Percentiles rank a stretch among this genome's conserved stretches.
These are phyloP conservation scores for Neophaeococcomyces mojaviensis DNA, from an alignment of 2,329 filamentous ascomycete species.

Conservation along the genomic window DNA sequence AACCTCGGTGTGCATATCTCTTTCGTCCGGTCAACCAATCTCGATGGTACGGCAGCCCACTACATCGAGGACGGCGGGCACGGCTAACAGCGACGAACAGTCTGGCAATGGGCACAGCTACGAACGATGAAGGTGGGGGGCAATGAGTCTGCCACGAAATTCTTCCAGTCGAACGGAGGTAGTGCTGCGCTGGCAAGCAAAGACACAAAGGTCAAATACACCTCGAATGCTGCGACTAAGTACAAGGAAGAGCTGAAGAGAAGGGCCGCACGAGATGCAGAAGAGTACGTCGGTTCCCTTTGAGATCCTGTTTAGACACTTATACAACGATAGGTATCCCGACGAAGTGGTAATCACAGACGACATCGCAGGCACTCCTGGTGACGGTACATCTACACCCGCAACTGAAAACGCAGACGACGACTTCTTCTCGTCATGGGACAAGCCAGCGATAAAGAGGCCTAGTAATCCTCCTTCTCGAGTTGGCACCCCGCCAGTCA, in stretches of 20 bases:
- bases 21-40: conserved; percentile 95
- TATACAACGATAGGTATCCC: conserved; percentile 56
- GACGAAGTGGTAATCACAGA: conserved; percentile 81
- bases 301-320: conserved; percentile 18
- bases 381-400: conserved; percentile 66
- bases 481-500: conserved; percentile 73
- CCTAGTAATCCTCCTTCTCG: conserved; percentile 89
- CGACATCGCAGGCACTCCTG: conserved; percentile 49
- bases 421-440: conserved; percentile 99
- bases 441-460: conserved; percentile 93
- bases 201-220: conserved; percentile 94
- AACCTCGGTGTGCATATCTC: conserved; percentile 98
- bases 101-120: conserved; percentile 99
- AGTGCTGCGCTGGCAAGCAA: conserved; percentile 92
- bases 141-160: conserved; percentile 96
- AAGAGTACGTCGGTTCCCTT: conserved; percentile 56
- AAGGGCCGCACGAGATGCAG: conserved; percentile 72
- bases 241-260: conserved; percentile 96
- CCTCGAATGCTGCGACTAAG: conserved; percentile 83
- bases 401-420: conserved; percentile 67
- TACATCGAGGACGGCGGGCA: not conserved
- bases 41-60: conserved; percentile 69
- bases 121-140: conserved; percentile 97
- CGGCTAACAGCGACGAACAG: conserved; percentile 36
- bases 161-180: conserved; percentile 93